A percentile compares a stretch with the other conserved stretches of the same genome.
phyloP scores from a whole-genome alignment of 306 rosid genomes.

The Abrus precatorius region DNA sequence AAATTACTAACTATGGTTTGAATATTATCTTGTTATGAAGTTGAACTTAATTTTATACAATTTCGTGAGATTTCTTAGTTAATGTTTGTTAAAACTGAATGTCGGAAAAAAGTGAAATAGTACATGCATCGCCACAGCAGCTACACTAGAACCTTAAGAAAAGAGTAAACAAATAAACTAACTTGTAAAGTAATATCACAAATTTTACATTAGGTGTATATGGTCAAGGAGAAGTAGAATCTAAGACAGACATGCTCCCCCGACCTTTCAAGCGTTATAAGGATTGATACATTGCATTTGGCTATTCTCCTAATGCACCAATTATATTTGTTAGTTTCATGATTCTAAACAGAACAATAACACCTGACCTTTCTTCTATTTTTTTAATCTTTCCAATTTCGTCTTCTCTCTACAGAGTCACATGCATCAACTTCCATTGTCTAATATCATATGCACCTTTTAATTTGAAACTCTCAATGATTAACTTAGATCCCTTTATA shows the following conservation, averaged over 20 bases:
- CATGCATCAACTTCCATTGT: constrained; percentile 63
- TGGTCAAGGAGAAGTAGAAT: constrained; percentile 52
- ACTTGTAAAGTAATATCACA: background rate
- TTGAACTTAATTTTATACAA: too few species aligned
- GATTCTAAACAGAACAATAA: constrained; percentile 42
- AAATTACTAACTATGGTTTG: too few species aligned
- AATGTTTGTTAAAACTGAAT: too few species aligned
- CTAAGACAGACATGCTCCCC: constrained; percentile 55
- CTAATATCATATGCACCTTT: constrained; percentile 40
- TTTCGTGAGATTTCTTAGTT: too few species aligned
- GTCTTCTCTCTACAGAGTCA: constrained; percentile 53
- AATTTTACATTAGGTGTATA: constrained; percentile 45
- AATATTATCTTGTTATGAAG: too few species aligned
- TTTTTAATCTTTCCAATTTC: constrained; percentile 42
- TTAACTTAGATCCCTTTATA: constrained; percentile 60
- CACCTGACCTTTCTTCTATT: constrained; percentile 47
- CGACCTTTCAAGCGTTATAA: constrained; percentile 29
- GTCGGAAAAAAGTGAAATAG: too few species aligned
- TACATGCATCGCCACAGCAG: background rate
- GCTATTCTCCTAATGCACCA: constrained; percentile 37
- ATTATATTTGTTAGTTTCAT: constrained; percentile 55
- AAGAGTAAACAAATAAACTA: background rate
- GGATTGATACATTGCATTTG: constrained; percentile 56
- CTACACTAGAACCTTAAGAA: background rate
- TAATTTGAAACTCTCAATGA: constrained; percentile 55